Evolutionary conservation across 2,329 filamentous ascomycete genomes (phyloP).

Genomic region (Epichloe festucae): DNA sequence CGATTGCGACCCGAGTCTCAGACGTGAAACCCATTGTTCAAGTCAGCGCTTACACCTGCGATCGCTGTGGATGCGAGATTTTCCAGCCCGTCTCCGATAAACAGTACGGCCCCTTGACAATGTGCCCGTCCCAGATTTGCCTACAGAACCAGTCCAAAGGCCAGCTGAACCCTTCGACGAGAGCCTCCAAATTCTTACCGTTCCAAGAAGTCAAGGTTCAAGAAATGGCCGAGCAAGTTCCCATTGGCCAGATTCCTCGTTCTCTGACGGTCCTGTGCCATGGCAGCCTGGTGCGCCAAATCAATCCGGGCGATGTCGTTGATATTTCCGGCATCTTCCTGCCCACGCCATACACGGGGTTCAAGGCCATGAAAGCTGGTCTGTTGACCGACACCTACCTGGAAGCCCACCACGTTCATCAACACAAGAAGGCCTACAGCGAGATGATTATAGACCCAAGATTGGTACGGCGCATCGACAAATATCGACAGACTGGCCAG

Average conservation of each 20-base stretch:
- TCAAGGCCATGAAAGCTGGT: constrained; percentile 90
- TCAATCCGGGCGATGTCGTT: constrained; percentile 89
- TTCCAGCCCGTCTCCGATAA: constrained; percentile 92
- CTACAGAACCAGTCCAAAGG: constrained; percentile 83
- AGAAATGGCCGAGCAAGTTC: constrained; percentile 98
- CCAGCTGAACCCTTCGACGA: constrained; percentile 85
- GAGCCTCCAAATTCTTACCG: constrained; percentile 89
- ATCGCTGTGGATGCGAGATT: constrained; percentile 90
- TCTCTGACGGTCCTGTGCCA: constrained; percentile 83
- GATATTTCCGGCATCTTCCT: constrained; percentile 93
- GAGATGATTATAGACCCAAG: constrained; percentile 74
- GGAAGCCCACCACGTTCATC: constrained; percentile 82
- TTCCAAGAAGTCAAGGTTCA: constrained; percentile 99
- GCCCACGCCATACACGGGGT: constrained; percentile 96
- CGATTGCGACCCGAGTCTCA: constrained; percentile 88
- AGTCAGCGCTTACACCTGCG: constrained; percentile 95
- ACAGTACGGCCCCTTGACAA: constrained; percentile 74
- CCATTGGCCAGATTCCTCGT: constrained; percentile 91
- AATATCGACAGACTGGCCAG: constrained; percentile 72
- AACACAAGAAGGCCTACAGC: constrained; percentile 98
- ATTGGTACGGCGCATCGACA: constrained; percentile 72
- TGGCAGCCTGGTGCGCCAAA: constrained; percentile 69
- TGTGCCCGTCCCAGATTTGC: constrained; percentile 86
- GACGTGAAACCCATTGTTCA: constrained; percentile 97
- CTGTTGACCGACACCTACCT: constrained; percentile 95